These are phyloP conservation scores for Citrus cavaleriei DNA, from an alignment of 345 rosid genomes.

Conservation along the genomic window DNA sequence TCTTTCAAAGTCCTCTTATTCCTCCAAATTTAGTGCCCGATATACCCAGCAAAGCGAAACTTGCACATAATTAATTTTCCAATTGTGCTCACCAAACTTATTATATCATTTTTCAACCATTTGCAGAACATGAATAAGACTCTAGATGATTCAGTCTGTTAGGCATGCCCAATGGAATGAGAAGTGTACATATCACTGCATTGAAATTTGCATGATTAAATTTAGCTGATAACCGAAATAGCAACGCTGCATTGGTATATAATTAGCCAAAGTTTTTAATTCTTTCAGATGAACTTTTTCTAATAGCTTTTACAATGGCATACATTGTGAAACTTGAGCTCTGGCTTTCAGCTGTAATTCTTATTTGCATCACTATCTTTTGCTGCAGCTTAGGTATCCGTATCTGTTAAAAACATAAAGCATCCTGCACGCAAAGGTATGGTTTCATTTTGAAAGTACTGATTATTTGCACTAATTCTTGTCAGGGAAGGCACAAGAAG, in stretches of 20 bases:
- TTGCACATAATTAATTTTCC: constrained; percentile 6
- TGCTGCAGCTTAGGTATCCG: constrained; percentile 32
- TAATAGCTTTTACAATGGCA: constrained; percentile 43
- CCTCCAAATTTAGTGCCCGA: constrained; percentile 18
- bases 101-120: neutral
- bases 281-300: neutral
- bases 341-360: constrained; percentile 21
- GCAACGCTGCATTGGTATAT: constrained; percentile 22
- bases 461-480: constrained; percentile 11
- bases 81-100: constrained; percentile 21
- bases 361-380: constrained; percentile 27
- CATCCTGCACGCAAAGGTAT: neutral
- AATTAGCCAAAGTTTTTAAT: constrained; percentile 1
- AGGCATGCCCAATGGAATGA: neutral
- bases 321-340: constrained; percentile 15
- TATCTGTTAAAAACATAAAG: neutral
- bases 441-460: neutral
- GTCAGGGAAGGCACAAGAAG: constrained; percentile 42
- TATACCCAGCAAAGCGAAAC: neutral
- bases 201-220: neutral
- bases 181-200: neutral
- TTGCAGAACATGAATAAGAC: neutral
- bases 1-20: constrained; percentile 13
- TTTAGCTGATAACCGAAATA: constrained; percentile 6
- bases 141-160: neutral